Evolutionary conservation across 2,329 filamentous ascomycete species (phyloP), one percentile per base, ranked within the genome.

Genomic region (Onygenales sp.): DNA sequence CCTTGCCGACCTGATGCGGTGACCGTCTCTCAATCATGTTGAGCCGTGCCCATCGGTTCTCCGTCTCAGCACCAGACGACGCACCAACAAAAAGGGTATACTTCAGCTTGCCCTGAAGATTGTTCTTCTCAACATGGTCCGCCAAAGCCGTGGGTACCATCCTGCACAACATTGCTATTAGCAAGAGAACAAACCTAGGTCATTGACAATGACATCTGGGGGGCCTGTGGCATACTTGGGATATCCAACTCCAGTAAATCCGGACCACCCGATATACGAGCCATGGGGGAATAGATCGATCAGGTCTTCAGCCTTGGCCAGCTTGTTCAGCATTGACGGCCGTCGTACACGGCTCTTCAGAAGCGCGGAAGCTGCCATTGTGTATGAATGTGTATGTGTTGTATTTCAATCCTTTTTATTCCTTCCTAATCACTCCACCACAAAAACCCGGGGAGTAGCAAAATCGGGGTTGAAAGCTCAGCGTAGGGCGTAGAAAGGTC

Each of bases 81-180:
- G 89, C 89, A 51, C 89, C 90, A 8, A 94, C 89, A 61, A 95
- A 95, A 14, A 95, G 80, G 54, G 83, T 85, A 77, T 94, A 95
- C 64, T 87, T 87, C 61, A 94, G 76, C 77, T 94, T 76, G 54
- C 89, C 89, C 71, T 95, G 84, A 13, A 95, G 78, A 57, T 78
- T 81, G 72, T 95, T 94, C 74, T 87, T 82, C 74, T 95, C 89
- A 60, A 95, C 89, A 68, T 95, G 85, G 69, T 95, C 87, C 60
- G 89, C 89, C 56, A 95, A 77, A 59, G 86, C 89, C 3, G 84
- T 86, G 13, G 90, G 90, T 51, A 93, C 83, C 72, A 87, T 93
- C 72, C 87, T 91, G 54, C 38, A 53, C 33, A 21, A 35, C n/a
- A 55, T 43, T 53, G 11, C 7, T 10, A 35, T 49, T 32, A 39